These are phyloP conservation scores for Paecilomyces dactylethromorphus DNA, from an alignment of 2,329 filamentous ascomycete genomes.

Conservation along the genomic window DNA sequence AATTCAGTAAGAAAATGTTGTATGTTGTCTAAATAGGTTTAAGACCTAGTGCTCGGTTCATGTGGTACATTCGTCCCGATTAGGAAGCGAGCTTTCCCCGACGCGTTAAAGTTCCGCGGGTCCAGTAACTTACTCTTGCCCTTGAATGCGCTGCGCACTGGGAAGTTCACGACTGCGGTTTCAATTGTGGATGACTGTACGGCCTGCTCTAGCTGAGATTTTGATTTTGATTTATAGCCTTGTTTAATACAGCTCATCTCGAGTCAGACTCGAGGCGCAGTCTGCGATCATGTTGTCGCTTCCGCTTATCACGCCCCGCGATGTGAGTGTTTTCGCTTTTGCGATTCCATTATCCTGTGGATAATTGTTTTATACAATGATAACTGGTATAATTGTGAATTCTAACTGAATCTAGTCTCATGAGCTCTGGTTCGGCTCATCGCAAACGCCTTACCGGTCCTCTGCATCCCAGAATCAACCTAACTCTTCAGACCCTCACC, in stretches of 20 bases:
- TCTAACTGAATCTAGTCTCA: conserved; percentile 51
- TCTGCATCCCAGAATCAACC: conserved; percentile 21
- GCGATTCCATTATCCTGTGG: no score
- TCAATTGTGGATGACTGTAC: not conserved
- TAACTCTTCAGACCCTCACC: conserved; percentile 21
- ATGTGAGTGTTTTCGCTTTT: conserved; percentile 3
- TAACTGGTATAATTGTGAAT: not conserved
- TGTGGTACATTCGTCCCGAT: not conserved
- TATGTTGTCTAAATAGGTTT: no score
- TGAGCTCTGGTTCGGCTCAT: conserved; percentile 66
- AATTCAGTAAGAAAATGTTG: no score
- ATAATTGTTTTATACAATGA: not conserved
- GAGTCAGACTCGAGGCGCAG: not conserved
- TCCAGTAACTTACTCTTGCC: conserved; percentile 6
- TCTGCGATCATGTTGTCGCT: conserved; percentile 25
- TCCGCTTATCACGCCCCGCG: conserved; percentile 3
- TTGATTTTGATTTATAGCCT: not conserved
- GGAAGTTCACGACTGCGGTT: no score
- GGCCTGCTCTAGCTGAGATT: not conserved
- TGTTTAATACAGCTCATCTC: not conserved
- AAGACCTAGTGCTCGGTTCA: no score
- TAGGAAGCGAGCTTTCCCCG: not conserved
- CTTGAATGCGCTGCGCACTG: no score
- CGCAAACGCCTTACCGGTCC: conserved; percentile 41
- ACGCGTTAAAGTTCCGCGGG: not conserved